These are phyloP conservation scores for Phaeosphaeriaceae sp. DNA, from an alignment of 2,329 filamentous ascomycete genomes.

Conservation along the genomic window DNA sequence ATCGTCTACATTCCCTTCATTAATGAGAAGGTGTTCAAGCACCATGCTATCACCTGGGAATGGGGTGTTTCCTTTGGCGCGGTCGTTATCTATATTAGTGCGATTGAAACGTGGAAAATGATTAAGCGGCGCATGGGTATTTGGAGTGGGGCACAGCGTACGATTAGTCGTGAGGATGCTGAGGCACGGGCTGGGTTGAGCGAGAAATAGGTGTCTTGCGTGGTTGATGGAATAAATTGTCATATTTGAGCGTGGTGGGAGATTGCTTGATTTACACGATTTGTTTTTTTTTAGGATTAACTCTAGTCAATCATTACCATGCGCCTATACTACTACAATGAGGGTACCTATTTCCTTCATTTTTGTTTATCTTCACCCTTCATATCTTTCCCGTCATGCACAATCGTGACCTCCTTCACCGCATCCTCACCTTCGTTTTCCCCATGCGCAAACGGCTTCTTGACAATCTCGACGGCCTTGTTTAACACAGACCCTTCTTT, in stretches of 20 bases:
- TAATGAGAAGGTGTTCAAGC: slow-evolving; percentile 55
- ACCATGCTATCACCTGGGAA: slow-evolving; percentile 53
- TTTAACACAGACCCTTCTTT: not conserved
- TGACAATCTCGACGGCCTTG: not conserved
- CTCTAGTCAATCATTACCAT: not conserved
- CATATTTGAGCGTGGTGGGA: no score
- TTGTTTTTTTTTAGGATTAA: no score
- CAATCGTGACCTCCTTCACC: not conserved
- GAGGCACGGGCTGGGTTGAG: slow-evolving; percentile 41
- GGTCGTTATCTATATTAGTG: slow-evolving; percentile 49
- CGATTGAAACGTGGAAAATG: slow-evolving; percentile 55
- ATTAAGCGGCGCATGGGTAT: slow-evolving; percentile 49
- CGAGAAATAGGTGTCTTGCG: slow-evolving; percentile 19
- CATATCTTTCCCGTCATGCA: not conserved
- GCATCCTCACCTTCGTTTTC: not conserved
- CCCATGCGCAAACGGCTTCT: not conserved
- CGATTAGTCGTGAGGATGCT: slow-evolving; percentile 43
- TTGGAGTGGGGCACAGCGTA: slow-evolving; percentile 40
- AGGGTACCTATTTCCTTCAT: slow-evolving; percentile 2
- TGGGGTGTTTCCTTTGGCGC: slow-evolving; percentile 54
- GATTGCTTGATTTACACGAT: no score
- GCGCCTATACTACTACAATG: slow-evolving; percentile 1
- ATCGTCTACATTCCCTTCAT: slow-evolving; percentile 55
- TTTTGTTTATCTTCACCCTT: not conserved
- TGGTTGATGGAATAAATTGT: not conserved